Percentiles rank a stretch among this genome's conserved stretches.
phyloP scores from a whole-genome alignment of 192 early-diverging fungal genomes.

The Backusella mclennaniae region DNA sequence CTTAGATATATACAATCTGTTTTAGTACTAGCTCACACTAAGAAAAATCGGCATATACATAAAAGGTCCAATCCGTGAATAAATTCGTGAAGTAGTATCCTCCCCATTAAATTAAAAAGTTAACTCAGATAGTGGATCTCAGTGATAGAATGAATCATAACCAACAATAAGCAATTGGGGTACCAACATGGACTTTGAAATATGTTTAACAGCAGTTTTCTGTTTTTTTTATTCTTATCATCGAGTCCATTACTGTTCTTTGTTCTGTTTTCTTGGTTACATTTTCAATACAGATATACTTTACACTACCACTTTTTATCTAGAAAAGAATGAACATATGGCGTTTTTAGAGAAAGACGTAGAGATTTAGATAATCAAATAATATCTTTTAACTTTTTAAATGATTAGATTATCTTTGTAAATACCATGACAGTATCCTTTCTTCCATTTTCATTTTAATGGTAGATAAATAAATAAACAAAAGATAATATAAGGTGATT shows the following conservation, averaged over 20 bases:
- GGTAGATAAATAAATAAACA: not conserved
- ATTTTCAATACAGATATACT: not conserved
- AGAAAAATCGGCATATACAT: not conserved
- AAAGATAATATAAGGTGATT: not conserved
- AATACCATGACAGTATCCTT: not conserved
- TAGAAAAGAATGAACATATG: not conserved
- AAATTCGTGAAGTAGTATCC: not conserved
- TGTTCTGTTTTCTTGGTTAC: not conserved
- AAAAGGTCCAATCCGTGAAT: not conserved
- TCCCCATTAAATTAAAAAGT: not conserved
- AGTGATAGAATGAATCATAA: no score
- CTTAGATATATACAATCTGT: not conserved
- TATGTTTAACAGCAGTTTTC: not conserved
- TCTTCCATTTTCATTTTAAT: not conserved
- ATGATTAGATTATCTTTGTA: not conserved
- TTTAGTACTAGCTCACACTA: not conserved
- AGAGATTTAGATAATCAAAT: not conserved
- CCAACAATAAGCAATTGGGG: not conserved
- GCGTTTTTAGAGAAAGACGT: not conserved
- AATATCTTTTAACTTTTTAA: not conserved
- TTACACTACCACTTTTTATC: not conserved
- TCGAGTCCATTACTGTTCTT: not conserved
- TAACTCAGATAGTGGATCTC: not conserved
- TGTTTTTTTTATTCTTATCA: not conserved
- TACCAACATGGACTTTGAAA: not conserved